Percentiles rank a stretch among this genome's conserved stretches.
These are phyloP conservation scores for Phytophthora brassicae DNA, from an alignment of 352 stramenopile species.

Conservation along the genomic window DNA sequence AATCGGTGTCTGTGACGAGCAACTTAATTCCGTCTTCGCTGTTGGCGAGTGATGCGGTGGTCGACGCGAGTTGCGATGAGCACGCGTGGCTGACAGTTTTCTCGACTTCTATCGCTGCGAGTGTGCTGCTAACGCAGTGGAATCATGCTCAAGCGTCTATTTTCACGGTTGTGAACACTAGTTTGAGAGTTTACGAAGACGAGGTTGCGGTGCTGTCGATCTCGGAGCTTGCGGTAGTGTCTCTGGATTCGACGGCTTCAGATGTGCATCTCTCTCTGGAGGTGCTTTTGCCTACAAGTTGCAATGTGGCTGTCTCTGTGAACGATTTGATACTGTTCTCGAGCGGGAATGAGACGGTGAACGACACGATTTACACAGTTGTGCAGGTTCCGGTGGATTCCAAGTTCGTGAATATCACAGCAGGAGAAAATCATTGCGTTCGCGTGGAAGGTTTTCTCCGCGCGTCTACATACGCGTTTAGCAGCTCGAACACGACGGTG, in stretches of 20 bases:
- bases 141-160: conserved; percentile 23
- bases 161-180: conserved; percentile 12
- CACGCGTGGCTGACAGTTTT: conserved; percentile 24
- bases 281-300: conserved; percentile 13
- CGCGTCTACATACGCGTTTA: conserved; percentile 29
- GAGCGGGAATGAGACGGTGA: conserved; percentile 13
- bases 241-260: conserved; percentile 10
- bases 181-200: conserved; percentile 28
- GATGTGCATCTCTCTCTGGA: conserved; percentile 18
- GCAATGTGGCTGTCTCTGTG: conserved; percentile 14
- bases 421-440: conserved; percentile 1
- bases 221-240: conserved; percentile 14
- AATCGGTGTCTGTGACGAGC: conserved; percentile 13
- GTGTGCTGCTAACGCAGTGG: conserved; percentile 11
- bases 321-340: conserved; percentile 1
- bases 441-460: conserved; percentile 14
- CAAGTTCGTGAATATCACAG: conserved; percentile 10
- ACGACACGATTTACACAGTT: conserved; percentile 2
- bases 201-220: conserved; percentile 22
- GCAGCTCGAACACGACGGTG: conserved; percentile 21
- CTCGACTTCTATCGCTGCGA: conserved; percentile 19
- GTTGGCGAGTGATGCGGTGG: neutral
- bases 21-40: conserved; percentile 21
- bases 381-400: conserved; percentile 15
- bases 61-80: neutral